Evolutionary conservation across 805 yeast species (phyloP).

Genomic region (Metschnikowia gelsemii): DNA sequence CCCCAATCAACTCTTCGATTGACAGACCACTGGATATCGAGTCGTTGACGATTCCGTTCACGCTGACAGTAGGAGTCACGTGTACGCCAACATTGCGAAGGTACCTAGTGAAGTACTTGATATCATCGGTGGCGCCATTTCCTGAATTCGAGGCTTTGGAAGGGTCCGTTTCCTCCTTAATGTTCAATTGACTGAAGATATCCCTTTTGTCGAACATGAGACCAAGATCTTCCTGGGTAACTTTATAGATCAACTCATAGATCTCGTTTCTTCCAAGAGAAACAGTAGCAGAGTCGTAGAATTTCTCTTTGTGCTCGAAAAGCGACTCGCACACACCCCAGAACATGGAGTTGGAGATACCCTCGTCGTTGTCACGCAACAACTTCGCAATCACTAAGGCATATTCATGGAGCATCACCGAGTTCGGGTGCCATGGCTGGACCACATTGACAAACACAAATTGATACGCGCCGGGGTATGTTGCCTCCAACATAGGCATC

Average conservation of each 20-base stretch:
- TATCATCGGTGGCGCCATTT: slow-evolving; percentile 55
- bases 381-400: slow-evolving; percentile 68
- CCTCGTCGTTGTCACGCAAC: slow-evolving; percentile 38
- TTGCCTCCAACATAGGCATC: slow-evolving; percentile 49
- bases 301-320: slow-evolving; percentile 53
- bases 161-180: slow-evolving; percentile 27
- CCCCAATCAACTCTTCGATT: slow-evolving; percentile 42
- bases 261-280: slow-evolving; percentile 55
- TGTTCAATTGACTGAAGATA: slow-evolving; percentile 38
- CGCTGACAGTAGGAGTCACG: slow-evolving; percentile 76
- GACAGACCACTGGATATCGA: slow-evolving; percentile 63
- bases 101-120: slow-evolving; percentile 71
- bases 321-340: slow-evolving; percentile 54
- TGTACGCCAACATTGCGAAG: slow-evolving; percentile 78
- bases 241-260: slow-evolving; percentile 44
- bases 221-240: slow-evolving; percentile 23
- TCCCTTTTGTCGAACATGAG: slow-evolving; percentile 33
- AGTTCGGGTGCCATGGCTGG: slow-evolving; percentile 91
- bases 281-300: slow-evolving; percentile 61
- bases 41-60: slow-evolving; percentile 64
- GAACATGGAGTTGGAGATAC: slow-evolving; percentile 28
- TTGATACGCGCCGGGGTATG: slow-evolving; percentile 51
- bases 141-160: slow-evolving; percentile 49
- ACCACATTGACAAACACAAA: slow-evolving; percentile 68
- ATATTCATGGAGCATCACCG: slow-evolving; percentile 67